Evolutionary conservation across 805 yeast species (phyloP).

Genomic region (Candida anglica): DNA sequence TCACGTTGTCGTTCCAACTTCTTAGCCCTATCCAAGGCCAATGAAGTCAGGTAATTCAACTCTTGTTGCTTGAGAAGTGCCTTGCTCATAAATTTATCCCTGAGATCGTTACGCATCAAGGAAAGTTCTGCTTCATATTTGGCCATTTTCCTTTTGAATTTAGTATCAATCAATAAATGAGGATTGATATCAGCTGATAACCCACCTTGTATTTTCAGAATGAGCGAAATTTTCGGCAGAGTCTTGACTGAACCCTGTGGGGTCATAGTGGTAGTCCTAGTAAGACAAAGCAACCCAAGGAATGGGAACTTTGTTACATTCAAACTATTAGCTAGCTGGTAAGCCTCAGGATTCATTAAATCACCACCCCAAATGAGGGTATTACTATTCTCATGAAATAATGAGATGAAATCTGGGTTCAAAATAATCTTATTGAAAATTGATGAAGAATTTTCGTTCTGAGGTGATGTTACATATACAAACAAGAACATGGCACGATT

Average conservation of each 20-base stretch:
- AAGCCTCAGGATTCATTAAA: slow-evolving; percentile 75
- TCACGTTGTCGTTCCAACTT: slow-evolving; percentile 23
- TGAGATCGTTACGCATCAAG: slow-evolving; percentile 58
- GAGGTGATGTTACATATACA: slow-evolving; percentile 68
- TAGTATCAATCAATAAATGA: slow-evolving; percentile 27
- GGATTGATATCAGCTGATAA: slow-evolving; percentile 38
- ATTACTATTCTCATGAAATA: slow-evolving; percentile 46
- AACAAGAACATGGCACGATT: slow-evolving; percentile 67
- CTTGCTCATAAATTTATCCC: slow-evolving; percentile 55
- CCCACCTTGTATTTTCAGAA: slow-evolving; percentile 63
- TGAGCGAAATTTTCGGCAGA: slow-evolving; percentile 54
- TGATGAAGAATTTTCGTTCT: slow-evolving; percentile 56
- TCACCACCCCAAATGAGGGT: slow-evolving; percentile 85
- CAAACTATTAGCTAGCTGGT: slow-evolving; percentile 74
- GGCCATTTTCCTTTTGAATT: slow-evolving; percentile 43
- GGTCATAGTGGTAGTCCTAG: slow-evolving; percentile 50
- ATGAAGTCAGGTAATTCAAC: slow-evolving; percentile 66
- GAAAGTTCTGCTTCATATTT: slow-evolving; percentile 61
- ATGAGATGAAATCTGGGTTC: slow-evolving; percentile 43
- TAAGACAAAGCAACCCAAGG: slow-evolving; percentile 69
- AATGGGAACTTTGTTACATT: slow-evolving; percentile 77
- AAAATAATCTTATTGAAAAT: slow-evolving; percentile 55
- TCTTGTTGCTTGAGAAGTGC: slow-evolving; percentile 70
- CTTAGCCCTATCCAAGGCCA: slow-evolving; percentile 62
- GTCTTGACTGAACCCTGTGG: slow-evolving; percentile 53